Evolutionary conservation across 1,284 basidiomycete species (phyloP).

Genomic region (Cryptococcus deneoformans): DNA sequence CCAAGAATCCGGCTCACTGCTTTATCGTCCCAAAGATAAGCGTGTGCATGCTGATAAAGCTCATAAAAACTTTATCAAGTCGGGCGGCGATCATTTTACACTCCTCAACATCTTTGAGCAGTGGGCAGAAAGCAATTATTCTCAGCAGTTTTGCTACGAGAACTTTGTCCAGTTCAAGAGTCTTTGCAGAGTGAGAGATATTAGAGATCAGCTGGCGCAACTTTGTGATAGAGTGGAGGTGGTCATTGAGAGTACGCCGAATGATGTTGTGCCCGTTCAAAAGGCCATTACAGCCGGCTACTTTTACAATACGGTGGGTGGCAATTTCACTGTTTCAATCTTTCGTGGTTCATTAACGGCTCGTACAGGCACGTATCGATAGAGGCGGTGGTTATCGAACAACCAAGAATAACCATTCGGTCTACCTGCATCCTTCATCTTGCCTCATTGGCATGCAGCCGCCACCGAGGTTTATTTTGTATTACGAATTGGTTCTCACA

Average conservation of each 20-base stretch:
- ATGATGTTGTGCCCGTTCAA: slow-evolving; percentile 90
- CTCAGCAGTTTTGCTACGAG: slow-evolving; percentile 88
- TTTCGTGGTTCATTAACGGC: background rate
- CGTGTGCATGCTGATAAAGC: slow-evolving; percentile 94
- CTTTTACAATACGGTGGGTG: slow-evolving; percentile 86
- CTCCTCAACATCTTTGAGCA: slow-evolving; percentile 97
- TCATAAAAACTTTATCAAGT: slow-evolving; percentile 92
- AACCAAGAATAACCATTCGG: slow-evolving; percentile 87
- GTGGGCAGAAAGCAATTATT: slow-evolving; percentile 96
- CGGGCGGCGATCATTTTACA: slow-evolving; percentile 98
- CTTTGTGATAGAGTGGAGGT: slow-evolving; percentile 97
- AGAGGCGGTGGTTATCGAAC: slow-evolving; percentile 91
- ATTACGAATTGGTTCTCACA: slow-evolving; percentile 74
- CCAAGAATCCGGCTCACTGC: slow-evolving; percentile 88
- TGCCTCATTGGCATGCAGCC: slow-evolving; percentile 93
- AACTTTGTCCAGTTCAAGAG: slow-evolving; percentile 98
- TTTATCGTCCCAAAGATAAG: slow-evolving; percentile 98
- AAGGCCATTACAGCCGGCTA: slow-evolving; percentile 94
- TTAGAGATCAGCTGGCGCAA: slow-evolving; percentile 87
- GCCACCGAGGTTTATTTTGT: slow-evolving; percentile 83
- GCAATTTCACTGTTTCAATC: background rate
- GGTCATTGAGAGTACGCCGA: slow-evolving; percentile 79
- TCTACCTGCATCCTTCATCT: slow-evolving; percentile 95
- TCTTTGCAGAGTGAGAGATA: slow-evolving; percentile 88
- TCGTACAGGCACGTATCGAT: slow-evolving; percentile 70